Evolutionary conservation across 108 stramenopile genomes (phyloP).

Genomic region (Chaetoceros tenuissimus): DNA sequence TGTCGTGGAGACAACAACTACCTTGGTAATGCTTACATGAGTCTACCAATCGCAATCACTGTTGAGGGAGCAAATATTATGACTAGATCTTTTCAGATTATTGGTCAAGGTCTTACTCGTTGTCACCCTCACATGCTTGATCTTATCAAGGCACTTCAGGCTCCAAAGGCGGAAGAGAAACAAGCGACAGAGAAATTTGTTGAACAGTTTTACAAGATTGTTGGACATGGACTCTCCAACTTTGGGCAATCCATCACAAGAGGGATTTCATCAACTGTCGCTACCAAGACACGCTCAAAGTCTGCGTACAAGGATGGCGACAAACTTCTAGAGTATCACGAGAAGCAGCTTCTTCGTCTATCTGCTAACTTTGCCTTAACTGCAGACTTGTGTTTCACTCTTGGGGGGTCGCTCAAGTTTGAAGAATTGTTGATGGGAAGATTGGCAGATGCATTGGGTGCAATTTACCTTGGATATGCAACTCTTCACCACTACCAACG

Average conservation of each 20-base stretch:
- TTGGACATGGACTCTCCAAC: constrained; percentile 85
- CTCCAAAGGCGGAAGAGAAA: constrained; percentile 77
- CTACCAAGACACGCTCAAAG: constrained; percentile 64
- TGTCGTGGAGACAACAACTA: constrained; percentile 94
- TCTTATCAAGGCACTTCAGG: constrained; percentile 83
- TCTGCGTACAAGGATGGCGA: constrained; percentile 87
- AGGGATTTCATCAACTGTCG: constrained; percentile 64
- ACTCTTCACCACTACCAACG: constrained; percentile 91
- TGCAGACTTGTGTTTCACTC: constrained; percentile 89
- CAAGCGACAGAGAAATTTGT: constrained; percentile 79
- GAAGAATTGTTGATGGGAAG: constrained; percentile 95
- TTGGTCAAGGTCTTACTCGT: constrained; percentile 96
- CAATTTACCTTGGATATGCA: constrained; percentile 96
- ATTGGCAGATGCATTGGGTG: constrained; percentile 93
- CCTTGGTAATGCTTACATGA: constrained; percentile 93
- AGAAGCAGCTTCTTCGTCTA: constrained; percentile 91
- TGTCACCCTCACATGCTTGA: constrained; percentile 97
- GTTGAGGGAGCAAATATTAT: constrained; percentile 98
- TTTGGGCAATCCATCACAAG: constrained; percentile 62
- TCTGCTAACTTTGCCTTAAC: constrained; percentile 94
- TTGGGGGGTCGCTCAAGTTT: constrained; percentile 95
- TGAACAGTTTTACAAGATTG: constrained; percentile 85
- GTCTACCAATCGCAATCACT: constrained; percentile 94
- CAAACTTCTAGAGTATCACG: constrained; percentile 73
- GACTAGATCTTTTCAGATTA: constrained; percentile 96